Conservation (phyloP, 768 basidiomycete species). For the Lentinula edodes region DNA sequence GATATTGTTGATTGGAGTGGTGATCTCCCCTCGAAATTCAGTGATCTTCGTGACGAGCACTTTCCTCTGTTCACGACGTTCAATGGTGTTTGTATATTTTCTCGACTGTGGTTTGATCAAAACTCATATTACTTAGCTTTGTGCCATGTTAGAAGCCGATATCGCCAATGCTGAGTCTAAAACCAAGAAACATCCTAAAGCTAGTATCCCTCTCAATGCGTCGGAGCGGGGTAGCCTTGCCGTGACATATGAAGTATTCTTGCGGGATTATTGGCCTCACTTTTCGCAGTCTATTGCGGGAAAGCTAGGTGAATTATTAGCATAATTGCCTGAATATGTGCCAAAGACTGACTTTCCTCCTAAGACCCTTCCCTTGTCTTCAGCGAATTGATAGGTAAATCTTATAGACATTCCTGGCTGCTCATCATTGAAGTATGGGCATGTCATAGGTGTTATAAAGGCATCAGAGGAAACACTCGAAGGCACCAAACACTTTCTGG, state of each 20-base stretch:
- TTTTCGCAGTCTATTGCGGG: slow-evolving; percentile 47
- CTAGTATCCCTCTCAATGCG: slow-evolving; percentile 2
- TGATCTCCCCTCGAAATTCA: slow-evolving; percentile 48
- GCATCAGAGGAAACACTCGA: slow-evolving; percentile 55
- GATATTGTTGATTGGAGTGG: slow-evolving; percentile 33
- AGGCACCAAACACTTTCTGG: slow-evolving; percentile 31
- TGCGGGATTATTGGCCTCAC: slow-evolving; percentile 52
- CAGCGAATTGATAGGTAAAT: slow-evolving; percentile 56
- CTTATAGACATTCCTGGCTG: too few relatives aligned
- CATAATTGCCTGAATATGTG: not conserved
- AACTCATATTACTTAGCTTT: slow-evolving; percentile 30
- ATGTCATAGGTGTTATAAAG: slow-evolving; percentile 49
- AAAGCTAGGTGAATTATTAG: slow-evolving; percentile 37
- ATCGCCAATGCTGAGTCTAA: slow-evolving; percentile 12
- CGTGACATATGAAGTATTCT: slow-evolving; percentile 44
- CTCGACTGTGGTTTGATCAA: not conserved
- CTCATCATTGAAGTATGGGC: not conserved
- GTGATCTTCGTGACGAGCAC: slow-evolving; percentile 49
- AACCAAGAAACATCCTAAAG: not conserved
- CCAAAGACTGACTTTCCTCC: not conserved
- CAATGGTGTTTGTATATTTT: slow-evolving; percentile 39
- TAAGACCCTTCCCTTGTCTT: slow-evolving; percentile 60
- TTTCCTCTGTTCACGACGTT: slow-evolving; percentile 71
- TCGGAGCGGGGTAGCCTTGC: slow-evolving; percentile 10
- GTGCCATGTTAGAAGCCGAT: slow-evolving; percentile 44